phyloP scores from a whole-genome alignment of 345 rosid genomes.

The Citropsis articulata region DNA sequence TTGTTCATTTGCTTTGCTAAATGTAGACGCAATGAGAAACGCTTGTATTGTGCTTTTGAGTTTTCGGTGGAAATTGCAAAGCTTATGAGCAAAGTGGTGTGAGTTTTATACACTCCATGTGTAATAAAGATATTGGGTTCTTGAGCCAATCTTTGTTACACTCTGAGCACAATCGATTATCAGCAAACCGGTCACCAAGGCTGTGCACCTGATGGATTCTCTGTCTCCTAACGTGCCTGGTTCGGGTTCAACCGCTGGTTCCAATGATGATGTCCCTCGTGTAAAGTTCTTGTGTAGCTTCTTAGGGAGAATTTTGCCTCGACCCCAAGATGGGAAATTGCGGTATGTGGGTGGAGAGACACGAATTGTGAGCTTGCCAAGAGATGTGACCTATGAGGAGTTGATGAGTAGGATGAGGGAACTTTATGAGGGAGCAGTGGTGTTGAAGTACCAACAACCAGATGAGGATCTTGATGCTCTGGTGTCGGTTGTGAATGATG shows the following conservation, averaged over 20 bases:
- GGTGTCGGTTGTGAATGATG: slow-evolving; percentile 93
- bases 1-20: slow-evolving; percentile 20
- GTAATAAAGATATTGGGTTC: slow-evolving; percentile 41
- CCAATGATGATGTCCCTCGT: slow-evolving; percentile 66
- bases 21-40: background rate
- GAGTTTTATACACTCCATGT: slow-evolving; percentile 42
- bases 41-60: slow-evolving; percentile 27
- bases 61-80: slow-evolving; percentile 21
- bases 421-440: slow-evolving; percentile 69
- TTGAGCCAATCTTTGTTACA: slow-evolving; percentile 19
- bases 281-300: slow-evolving; percentile 91
- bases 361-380: slow-evolving; percentile 65
- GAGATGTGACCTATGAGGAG: slow-evolving; percentile 73
- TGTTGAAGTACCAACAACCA: slow-evolving; percentile 94
- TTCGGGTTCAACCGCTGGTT: slow-evolving; percentile 31
- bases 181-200: slow-evolving; percentile 22
- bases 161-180: slow-evolving; percentile 17
- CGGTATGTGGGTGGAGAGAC: slow-evolving; percentile 98
- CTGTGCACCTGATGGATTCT: slow-evolving; percentile 46
- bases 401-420: slow-evolving; percentile 83
- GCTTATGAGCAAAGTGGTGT: slow-evolving; percentile 15
- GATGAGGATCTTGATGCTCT: slow-evolving; percentile 99
- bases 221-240: slow-evolving; percentile 34
- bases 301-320: slow-evolving; percentile 85
- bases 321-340: slow-evolving; percentile 94